phyloP scores from a whole-genome alignment of 2,329 filamentous ascomycete species.

The Graphiopsis chlorocephala region DNA sequence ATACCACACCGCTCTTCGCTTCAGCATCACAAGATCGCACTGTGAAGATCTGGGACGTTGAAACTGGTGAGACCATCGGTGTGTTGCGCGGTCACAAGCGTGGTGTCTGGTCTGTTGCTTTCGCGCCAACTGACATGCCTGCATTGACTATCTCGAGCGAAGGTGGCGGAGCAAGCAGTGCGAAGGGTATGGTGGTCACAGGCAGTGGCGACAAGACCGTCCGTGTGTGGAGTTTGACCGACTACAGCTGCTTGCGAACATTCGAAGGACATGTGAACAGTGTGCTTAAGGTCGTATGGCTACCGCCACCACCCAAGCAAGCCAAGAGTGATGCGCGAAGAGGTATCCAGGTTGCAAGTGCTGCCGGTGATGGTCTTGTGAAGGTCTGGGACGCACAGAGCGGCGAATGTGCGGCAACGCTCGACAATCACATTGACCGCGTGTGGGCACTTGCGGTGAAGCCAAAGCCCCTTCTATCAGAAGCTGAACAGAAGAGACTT shows the following conservation, averaged over 20 bases:
- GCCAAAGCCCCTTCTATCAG: slow-evolving; percentile 40
- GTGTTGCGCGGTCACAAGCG: slow-evolving; percentile 89
- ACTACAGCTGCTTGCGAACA: slow-evolving; percentile 88
- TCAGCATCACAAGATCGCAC: slow-evolving; percentile 96
- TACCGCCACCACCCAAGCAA: slow-evolving; percentile 51
- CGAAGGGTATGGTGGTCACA: slow-evolving; percentile 79
- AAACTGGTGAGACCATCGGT: slow-evolving; percentile 86
- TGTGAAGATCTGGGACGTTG: slow-evolving; percentile 92
- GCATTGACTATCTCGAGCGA: slow-evolving; percentile 69
- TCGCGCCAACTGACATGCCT: slow-evolving; percentile 76
- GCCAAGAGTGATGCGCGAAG: slow-evolving; percentile 48
- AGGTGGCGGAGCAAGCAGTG: slow-evolving; percentile 58
- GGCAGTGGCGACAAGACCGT: slow-evolving; percentile 95
- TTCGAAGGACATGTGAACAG: slow-evolving; percentile 97
- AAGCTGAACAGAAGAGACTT: slow-evolving; percentile 16
- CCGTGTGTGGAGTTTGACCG: slow-evolving; percentile 88
- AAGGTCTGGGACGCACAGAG: slow-evolving; percentile 92
- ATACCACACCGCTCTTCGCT: slow-evolving; percentile 75
- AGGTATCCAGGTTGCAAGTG: slow-evolving; percentile 73
- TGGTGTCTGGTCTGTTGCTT: slow-evolving; percentile 93
- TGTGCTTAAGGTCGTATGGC: slow-evolving; percentile 89
- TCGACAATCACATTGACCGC: slow-evolving; percentile 95
- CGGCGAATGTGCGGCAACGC: slow-evolving; percentile 80
- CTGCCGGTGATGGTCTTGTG: slow-evolving; percentile 89
- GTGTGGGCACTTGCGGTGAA: slow-evolving; percentile 86